Evolutionary conservation across 225 moss, liverwort and hornwort genomes (phyloP), one percentile per base, ranked within the genome.

Genomic region (Asterella californica): DNA sequence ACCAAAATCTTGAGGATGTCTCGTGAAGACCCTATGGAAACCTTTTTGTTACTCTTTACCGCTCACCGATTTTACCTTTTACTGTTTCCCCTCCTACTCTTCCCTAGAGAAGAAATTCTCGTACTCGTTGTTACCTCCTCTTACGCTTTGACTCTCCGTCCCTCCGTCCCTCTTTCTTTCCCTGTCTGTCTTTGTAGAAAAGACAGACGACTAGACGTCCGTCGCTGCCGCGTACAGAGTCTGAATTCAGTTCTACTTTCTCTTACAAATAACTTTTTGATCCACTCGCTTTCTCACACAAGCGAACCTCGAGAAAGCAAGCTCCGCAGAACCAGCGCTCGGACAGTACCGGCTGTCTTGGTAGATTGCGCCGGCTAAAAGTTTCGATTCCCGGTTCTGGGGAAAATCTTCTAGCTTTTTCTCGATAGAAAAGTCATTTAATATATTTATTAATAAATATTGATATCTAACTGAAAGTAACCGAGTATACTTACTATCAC

Each of bases 291-390:
- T 8, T 33, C 53, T 30, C 17, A 25, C 50, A 33, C 70, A 74
- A 74, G 49, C 53, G 54, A 74, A 34, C 74, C 74, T 74, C 74
- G 74, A 74, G 74, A 74, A 52, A 54, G 52, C 50, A 74, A 29
- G 52, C 74, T 74, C 72, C 21, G 74, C 52, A 52, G 53, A 72
- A n/a, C 46, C n/a, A n/a, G n/a, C n/a, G n/a, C n/a, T n/a, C n/a
- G n/a, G n/a, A n/a, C n/a, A n/a, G n/a, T n/a, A n/a, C n/a, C n/a
- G n/a, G n/a, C n/a, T n/a, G n/a, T n/a, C n/a, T n/a, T n/a, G n/a
- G n/a, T n/a, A n/a, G n/a, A n/a, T n/a, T n/a, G n/a, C n/a, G n/a
- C n/a, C n/a, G n/a, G n/a, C n/a, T n/a, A n/a, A n/a, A n/a, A n/a
- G n/a, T n/a, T n/a, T n/a, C n/a, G n/a, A n/a, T n/a, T n/a, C n/a